A percentile compares a stretch with the other conserved stretches of the same genome.
Conservation (phyloP, 805 yeast genomes). For the Kazachstania bromeliacearum region DNA sequence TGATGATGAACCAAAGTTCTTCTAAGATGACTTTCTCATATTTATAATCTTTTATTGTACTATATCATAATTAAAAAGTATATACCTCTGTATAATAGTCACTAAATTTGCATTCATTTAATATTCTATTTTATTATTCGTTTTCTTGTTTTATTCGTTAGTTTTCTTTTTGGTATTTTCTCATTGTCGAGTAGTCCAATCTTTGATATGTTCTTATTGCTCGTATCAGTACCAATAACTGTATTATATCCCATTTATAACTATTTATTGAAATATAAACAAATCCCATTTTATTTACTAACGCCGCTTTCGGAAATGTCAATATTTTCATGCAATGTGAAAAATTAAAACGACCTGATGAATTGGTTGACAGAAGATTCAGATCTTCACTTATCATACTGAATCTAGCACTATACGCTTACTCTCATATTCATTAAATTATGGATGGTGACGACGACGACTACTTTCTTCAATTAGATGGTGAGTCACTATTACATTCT, state of each 20-base stretch:
- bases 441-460: conserved; percentile 8
- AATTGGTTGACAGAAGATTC: no score
- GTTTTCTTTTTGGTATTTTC: no score
- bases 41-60: background rate
- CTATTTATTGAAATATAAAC: no score
- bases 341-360: no score
- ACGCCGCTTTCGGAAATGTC: no score
- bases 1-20: conserved; percentile 3
- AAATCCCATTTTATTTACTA: no score
- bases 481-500: conserved; percentile 29
- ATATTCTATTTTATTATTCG: background rate
- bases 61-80: background rate
- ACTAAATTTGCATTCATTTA: background rate
- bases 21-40: background rate
- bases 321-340: no score
- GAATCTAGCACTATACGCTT: background rate
- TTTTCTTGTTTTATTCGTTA: no score
- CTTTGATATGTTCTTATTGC: background rate
- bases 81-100: background rate
- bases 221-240: background rate
- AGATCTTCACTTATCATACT: background rate
- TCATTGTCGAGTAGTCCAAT: no score
- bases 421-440: background rate
- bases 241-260: no score
- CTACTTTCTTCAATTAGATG: conserved; percentile 8